Conservation (phyloP, 1,284 basidiomycete genomes). For the Cryptococcus sp. region DNA sequence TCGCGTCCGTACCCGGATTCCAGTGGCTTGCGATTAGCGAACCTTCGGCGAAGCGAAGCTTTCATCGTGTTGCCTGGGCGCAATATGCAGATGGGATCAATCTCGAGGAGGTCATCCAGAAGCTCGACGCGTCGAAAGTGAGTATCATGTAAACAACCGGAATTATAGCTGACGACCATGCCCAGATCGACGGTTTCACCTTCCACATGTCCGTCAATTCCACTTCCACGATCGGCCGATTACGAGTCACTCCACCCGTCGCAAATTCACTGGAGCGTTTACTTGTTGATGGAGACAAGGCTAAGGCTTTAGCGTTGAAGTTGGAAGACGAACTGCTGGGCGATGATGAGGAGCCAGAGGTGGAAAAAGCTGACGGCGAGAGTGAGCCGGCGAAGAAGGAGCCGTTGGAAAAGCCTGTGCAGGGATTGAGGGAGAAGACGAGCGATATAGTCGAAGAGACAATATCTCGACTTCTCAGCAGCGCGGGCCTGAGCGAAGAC, state of each 20-base stretch:
- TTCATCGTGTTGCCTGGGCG: conserved; percentile 89
- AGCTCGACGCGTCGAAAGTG: conserved; percentile 81
- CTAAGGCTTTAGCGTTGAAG: conserved; percentile 66
- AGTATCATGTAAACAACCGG: conserved; percentile 1
- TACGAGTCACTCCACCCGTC: conserved; percentile 76
- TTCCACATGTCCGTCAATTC: conserved; percentile 81
- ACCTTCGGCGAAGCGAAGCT: conserved; percentile 82
- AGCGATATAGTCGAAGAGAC: conserved; percentile 46
- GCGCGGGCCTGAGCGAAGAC: conserved; percentile 30
- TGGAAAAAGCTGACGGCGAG: conserved; percentile 8
- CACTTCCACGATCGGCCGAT: conserved; percentile 72
- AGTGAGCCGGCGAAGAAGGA: conserved; percentile 13
- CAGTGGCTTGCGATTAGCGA: conserved; percentile 82
- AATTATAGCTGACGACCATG: neutral
- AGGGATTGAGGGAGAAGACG: conserved; percentile 38
- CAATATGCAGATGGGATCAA: conserved; percentile 80
- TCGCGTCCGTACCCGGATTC: conserved; percentile 52
- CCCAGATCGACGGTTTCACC: conserved; percentile 87
- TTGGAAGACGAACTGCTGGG: conserved; percentile 66
- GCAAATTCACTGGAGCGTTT: conserved; percentile 75
- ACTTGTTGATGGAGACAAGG: conserved; percentile 72
- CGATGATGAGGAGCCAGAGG: conserved; percentile 49
- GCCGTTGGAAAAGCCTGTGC: conserved; percentile 9
- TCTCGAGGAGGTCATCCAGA: conserved; percentile 68
- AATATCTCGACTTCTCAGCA: conserved; percentile 34